phyloP scores from a whole-genome alignment of 164 flowering plant species.

The Umbellularia californica region DNA sequence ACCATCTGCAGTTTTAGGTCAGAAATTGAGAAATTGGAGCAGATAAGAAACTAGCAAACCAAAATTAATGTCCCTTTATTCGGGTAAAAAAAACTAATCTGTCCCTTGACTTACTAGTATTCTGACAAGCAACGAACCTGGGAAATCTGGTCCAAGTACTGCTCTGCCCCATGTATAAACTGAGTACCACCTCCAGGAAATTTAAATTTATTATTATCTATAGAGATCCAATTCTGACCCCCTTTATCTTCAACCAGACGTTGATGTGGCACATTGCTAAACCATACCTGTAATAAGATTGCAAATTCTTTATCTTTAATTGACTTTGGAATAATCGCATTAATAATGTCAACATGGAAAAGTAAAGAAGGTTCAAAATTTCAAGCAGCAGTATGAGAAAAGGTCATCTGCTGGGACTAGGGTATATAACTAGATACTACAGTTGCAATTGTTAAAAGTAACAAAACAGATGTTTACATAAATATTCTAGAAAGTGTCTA shows the following conservation, averaged over 20 bases:
- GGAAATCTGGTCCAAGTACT: conserved; percentile 86
- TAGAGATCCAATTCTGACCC: conserved; percentile 91
- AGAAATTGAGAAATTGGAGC: not conserved
- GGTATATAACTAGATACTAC: too few relatives aligned
- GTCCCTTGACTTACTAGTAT: not conserved
- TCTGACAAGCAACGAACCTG: conserved; percentile 36
- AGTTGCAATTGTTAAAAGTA: too few relatives aligned
- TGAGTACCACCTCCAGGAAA: conserved; percentile 99
- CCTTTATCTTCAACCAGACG: conserved; percentile 95
- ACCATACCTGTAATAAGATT: conserved; percentile 71
- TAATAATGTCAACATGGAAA: not conserved
- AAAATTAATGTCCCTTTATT: not conserved
- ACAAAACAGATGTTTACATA: too few relatives aligned
- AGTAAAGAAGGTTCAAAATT: not conserved
- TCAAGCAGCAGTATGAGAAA: not conserved
- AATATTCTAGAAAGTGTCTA: too few relatives aligned
- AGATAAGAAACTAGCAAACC: not conserved
- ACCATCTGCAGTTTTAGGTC: conserved; percentile 40
- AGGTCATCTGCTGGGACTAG: not conserved
- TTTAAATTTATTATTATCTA: conserved; percentile 69
- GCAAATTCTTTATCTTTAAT: not conserved
- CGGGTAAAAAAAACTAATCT: too few relatives aligned
- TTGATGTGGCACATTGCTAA: conserved; percentile 86
- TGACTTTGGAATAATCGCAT: not conserved
- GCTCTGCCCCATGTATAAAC: conserved; percentile 95